Evolutionary conservation across 2,329 filamentous ascomycete species (phyloP), one percentile per base, ranked within the genome.

Genomic region (Colletotrichum neosansevieriae): DNA sequence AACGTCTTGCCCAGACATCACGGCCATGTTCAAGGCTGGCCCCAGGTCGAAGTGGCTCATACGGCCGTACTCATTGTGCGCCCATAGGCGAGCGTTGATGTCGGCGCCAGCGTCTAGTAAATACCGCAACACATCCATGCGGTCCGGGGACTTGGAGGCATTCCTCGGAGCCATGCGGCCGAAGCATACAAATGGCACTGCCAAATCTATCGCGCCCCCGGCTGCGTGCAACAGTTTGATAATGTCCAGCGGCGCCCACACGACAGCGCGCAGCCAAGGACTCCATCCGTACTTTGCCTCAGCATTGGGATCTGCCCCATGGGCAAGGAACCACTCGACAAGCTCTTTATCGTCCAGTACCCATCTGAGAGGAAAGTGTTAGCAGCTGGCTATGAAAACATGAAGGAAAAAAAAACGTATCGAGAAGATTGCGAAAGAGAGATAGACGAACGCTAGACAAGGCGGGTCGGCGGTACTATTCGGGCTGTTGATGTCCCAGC

Each of bases 271-370:
- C 21, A 53, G 29, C 49, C 49, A 53, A 17, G 49, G 49, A 13
- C 12, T 53, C 49, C 49, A 53, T 24, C 49, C 49, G n/a, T 53
- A 53, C n/a, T 17, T 15, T 10, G 49, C 49, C 21, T 53, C 49
- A 4, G 49, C 49, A 13, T 53, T 53, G 13, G 49, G 49, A 9
- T 53, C 24, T 3, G 49, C 49, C 15, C 49, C 49, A 36, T 53
- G 49, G 15, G 24, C 29, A 9, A 53, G 29, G 15, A 34, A 53
- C 49, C 49, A 53, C 49, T 36, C 29, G 12, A 53, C 29, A 17
- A 53, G 12, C 5, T 53, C 49, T n/a, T n/a, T 53, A 13, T 53
- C 49, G 9, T 53, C 21, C 3, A 53, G 29, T 4, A 53, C 24
- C 15, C 24, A 53, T 34, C 49, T 44, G 24, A 24, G 24, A 24